Evolutionary conservation across 148 eudicot species (phyloP).

Genomic region (Amaranthus palmeri): DNA sequence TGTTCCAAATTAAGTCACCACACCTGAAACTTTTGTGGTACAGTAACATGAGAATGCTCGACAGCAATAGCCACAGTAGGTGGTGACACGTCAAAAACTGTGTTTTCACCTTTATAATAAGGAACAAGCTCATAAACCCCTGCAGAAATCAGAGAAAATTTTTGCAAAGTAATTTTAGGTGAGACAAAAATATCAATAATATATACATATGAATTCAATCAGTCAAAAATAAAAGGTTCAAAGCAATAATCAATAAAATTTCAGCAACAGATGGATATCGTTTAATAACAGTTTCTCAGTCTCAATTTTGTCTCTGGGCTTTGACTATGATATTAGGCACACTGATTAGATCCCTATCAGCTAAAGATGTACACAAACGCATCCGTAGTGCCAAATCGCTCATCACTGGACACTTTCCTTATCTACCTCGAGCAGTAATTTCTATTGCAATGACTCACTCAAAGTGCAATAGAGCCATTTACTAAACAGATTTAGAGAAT

Average conservation of each 20-base stretch:
- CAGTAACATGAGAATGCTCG: slow-evolving; percentile 71
- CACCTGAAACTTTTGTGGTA: slow-evolving; percentile 89
- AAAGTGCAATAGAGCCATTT: not conserved
- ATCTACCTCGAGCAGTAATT: not conserved
- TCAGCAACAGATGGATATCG: not conserved
- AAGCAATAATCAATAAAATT: not conserved
- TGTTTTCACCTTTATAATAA: slow-evolving; percentile 91
- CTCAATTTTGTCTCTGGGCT: not conserved
- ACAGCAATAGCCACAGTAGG: slow-evolving; percentile 61
- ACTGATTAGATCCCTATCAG: too few relatives aligned
- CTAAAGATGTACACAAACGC: not conserved
- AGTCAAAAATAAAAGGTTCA: not conserved
- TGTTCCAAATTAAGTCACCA: slow-evolving; percentile 5
- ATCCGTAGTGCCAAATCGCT: not conserved
- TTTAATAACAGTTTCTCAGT: not conserved
- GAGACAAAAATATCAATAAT: not conserved
- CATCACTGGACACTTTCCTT: not conserved
- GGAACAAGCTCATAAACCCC: slow-evolving; percentile 88
- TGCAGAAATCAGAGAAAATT: slow-evolving; percentile 34
- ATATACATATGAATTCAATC: not conserved
- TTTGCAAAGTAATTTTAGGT: slow-evolving; percentile 10
- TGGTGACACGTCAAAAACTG: slow-evolving; percentile 95
- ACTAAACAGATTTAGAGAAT: not conserved
- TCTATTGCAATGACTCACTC: not conserved
- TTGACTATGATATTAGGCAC: not conserved